These are phyloP conservation scores for Rutstroemia sp. DNA, from an alignment of 2,329 filamentous ascomycete genomes.

Conservation along the genomic window DNA sequence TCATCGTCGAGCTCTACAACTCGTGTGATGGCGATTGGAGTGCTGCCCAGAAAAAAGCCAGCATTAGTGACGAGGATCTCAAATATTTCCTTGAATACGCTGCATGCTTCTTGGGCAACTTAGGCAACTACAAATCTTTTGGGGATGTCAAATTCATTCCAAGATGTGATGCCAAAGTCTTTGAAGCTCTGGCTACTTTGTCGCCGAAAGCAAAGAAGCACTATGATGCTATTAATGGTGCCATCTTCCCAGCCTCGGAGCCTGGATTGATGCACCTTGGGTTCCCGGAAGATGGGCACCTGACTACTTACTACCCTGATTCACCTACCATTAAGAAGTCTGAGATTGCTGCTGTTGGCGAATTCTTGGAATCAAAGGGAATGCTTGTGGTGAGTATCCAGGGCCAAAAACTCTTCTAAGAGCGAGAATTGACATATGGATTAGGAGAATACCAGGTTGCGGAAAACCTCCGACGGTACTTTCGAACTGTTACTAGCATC, in stretches of 20 bases:
- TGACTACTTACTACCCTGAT: constrained; percentile 77
- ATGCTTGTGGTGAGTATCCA: constrained; percentile 44
- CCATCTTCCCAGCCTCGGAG: constrained; percentile 62
- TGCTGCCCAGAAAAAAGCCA: constrained; percentile 54
- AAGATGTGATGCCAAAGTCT: constrained; percentile 54
- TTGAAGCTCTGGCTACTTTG: constrained; percentile 57
- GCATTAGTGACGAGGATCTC: constrained; percentile 56
- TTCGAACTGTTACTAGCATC: constrained; percentile 74
- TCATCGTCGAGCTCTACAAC: constrained; percentile 67
- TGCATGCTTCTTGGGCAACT: constrained; percentile 65
- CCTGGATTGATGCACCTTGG: constrained; percentile 66
- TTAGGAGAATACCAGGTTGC: constrained; percentile 67
- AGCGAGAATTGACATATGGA: not conserved
- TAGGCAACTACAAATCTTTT: constrained; percentile 78
- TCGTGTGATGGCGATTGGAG: constrained; percentile 64
- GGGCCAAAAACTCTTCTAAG: not conserved
- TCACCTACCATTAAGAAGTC: constrained; percentile 65
- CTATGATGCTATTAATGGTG: constrained; percentile 62
- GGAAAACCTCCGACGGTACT: constrained; percentile 54
- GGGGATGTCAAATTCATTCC: constrained; percentile 81
- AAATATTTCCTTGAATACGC: constrained; percentile 69
- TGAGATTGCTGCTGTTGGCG: constrained; percentile 66
- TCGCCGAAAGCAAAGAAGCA: constrained; percentile 52
- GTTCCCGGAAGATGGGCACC: constrained; percentile 65
- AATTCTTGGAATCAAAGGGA: constrained; percentile 64